Conservation (phyloP, 768 basidiomycete species). For the Boletus vermiculosoides region DNA sequence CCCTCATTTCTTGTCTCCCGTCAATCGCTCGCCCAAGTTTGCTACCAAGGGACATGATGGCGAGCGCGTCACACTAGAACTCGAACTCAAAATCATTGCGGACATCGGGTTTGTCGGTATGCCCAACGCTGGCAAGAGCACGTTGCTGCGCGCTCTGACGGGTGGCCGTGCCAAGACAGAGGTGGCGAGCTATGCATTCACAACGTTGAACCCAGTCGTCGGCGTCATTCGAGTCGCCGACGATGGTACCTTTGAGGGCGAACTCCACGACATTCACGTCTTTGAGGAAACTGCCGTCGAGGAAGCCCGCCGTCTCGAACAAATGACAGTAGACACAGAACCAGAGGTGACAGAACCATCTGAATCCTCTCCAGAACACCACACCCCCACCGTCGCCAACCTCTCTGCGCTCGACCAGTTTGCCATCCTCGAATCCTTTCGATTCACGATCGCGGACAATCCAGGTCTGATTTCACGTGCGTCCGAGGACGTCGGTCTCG, state of each 20-base stretch:
- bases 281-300: constrained; percentile 70
- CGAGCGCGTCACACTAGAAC: constrained; percentile 73
- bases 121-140: constrained; percentile 94
- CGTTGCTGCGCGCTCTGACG: constrained; percentile 84
- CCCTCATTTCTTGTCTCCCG: constrained; percentile 70
- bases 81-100: constrained; percentile 92
- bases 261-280: constrained; percentile 45
- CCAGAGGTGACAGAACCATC: neutral
- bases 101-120: constrained; percentile 96
- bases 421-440: constrained; percentile 67
- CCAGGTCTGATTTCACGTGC: constrained; percentile 87
- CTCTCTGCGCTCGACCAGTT: constrained; percentile 41
- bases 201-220: constrained; percentile 91
- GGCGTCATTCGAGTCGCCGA: constrained; percentile 84
- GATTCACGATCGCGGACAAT: constrained; percentile 97
- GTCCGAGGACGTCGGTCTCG: constrained; percentile 87
- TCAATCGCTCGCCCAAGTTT: constrained; percentile 81
- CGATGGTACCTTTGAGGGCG: constrained; percentile 74
- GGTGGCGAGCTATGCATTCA: constrained; percentile 91
- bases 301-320: constrained; percentile 40
- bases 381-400: neutral
- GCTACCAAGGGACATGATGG: constrained; percentile 74
- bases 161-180: constrained; percentile 80
- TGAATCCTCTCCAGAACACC: neutral
- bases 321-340: constrained; percentile 35